Percentiles rank a stretch among this genome's conserved stretches.
phyloP scores from a whole-genome alignment of 2,329 filamentous ascomycete genomes.

The Whalleya microplaca region DNA sequence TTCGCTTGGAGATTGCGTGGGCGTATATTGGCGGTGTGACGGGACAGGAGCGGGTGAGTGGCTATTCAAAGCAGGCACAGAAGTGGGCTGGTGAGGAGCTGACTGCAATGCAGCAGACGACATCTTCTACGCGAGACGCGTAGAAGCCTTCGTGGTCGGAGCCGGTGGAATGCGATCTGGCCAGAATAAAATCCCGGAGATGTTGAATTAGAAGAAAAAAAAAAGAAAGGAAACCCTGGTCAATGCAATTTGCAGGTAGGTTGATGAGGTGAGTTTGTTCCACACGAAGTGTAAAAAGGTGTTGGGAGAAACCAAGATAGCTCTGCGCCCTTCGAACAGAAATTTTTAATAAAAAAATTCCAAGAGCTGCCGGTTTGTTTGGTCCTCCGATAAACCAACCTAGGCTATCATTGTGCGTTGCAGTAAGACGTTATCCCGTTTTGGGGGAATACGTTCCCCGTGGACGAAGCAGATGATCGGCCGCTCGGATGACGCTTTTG shows the following conservation, averaged over 20 bases:
- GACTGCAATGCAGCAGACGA: conserved; percentile 68
- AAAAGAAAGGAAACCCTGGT: background rate
- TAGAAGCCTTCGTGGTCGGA: conserved; percentile 17
- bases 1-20: conserved; percentile 57
- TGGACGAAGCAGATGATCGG: conserved; percentile 28
- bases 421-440: conserved; percentile 25
- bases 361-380: conserved; percentile 25
- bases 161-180: conserved; percentile 3
- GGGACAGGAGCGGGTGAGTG: conserved; percentile 51
- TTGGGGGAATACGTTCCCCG: conserved; percentile 18
- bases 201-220: conserved; percentile 1
- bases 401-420: conserved; percentile 27
- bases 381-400: conserved; percentile 29
- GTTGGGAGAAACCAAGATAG: conserved; percentile 12
- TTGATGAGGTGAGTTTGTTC: conserved; percentile 5
- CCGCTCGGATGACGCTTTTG: conserved; percentile 19
- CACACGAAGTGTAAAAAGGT: conserved; percentile 1
- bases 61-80: conserved; percentile 48
- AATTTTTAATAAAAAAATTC: conserved; percentile 16
- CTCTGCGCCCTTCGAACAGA: conserved; percentile 11
- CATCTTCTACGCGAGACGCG: conserved; percentile 52
- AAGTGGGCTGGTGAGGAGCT: conserved; percentile 56
- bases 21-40: conserved; percentile 55
- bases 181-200: conserved; percentile 9
- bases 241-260: conserved; percentile 1